Percentiles rank a stretch among this genome's conserved stretches.
Evolutionary conservation across 2,329 filamentous ascomycete species (phyloP).

Genomic region (Phaeosphaeriaceae sp.): DNA sequence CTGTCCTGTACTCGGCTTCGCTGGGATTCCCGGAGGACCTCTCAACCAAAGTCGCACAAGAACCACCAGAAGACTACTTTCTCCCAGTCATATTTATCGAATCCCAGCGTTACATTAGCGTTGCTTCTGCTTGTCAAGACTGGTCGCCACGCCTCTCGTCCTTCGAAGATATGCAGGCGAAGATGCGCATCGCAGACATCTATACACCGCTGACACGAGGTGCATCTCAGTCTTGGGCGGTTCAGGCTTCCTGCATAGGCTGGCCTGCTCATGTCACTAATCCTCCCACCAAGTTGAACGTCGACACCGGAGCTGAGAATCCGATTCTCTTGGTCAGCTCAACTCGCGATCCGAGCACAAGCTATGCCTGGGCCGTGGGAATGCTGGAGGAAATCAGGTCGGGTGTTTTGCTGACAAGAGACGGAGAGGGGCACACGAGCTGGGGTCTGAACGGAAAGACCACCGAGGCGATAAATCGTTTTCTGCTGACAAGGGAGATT

Average conservation of each 20-base stretch:
- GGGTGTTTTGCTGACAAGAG: constrained; percentile 48
- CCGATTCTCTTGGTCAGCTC: constrained; percentile 51
- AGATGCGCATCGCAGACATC: constrained; percentile 34
- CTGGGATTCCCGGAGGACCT: constrained; percentile 48
- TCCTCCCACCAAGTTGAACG: constrained; percentile 38
- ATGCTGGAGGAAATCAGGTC: constrained; percentile 37
- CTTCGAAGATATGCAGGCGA: constrained; percentile 30
- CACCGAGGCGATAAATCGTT: constrained; percentile 37
- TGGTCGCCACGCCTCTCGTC: constrained; percentile 36
- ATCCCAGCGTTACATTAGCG: not conserved
- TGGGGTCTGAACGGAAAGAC: constrained; percentile 43
- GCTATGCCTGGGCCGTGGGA: constrained; percentile 35
- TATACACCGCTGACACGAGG: constrained; percentile 48
- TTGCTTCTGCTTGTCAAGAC: constrained; percentile 43
- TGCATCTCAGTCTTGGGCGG: constrained; percentile 43
- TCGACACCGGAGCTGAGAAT: constrained; percentile 20
- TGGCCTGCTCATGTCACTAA: constrained; percentile 50
- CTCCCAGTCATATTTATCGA: not conserved
- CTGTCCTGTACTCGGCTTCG: constrained; percentile 36
- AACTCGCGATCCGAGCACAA: constrained; percentile 51
- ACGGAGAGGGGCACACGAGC: constrained; percentile 52
- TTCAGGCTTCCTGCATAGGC: constrained; percentile 49
- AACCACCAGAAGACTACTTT: not conserved
- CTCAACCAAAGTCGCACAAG: constrained; percentile 32
- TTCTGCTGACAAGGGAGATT: constrained; percentile 35